Evolutionary conservation across 1,284 basidiomycete genomes (phyloP).

Genomic region (Cryptococcus jaspeensis): DNA sequence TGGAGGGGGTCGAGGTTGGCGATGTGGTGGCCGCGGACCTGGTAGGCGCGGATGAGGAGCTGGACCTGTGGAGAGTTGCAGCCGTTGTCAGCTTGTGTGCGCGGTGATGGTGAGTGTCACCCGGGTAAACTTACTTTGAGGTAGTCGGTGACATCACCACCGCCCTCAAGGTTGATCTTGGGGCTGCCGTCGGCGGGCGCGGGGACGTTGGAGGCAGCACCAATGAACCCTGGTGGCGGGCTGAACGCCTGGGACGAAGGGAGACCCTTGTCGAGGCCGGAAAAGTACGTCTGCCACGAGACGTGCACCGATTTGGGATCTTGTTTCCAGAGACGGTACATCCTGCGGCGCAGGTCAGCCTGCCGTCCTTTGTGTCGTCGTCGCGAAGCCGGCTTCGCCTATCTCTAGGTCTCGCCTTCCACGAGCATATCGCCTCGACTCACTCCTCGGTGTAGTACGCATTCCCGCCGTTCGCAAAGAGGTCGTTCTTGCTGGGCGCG

Average conservation of each 20-base stretch:
- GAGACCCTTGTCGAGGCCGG: constrained; percentile 86
- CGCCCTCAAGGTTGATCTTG: constrained; percentile 62
- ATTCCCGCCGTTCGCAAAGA: constrained; percentile 87
- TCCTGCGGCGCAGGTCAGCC: constrained; percentile 52
- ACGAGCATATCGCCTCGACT: constrained; percentile 15
- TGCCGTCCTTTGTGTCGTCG: neutral
- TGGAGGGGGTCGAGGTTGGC: constrained; percentile 95
- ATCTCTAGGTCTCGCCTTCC: no score
- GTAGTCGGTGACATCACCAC: constrained; percentile 84
- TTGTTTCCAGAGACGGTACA: constrained; percentile 87
- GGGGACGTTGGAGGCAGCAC: constrained; percentile 58
- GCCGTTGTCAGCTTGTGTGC: neutral
- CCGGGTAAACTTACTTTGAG: constrained; percentile 66
- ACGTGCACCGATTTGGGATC: constrained; percentile 90
- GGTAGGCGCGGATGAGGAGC: constrained; percentile 94
- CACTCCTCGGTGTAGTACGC: constrained; percentile 89
- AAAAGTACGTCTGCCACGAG: constrained; percentile 95
- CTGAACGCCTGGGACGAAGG: constrained; percentile 79
- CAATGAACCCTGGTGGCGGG: constrained; percentile 65
- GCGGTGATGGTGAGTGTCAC: neutral
- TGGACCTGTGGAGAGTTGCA: constrained; percentile 71
- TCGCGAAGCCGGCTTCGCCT: neutral
- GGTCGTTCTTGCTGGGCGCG: constrained; percentile 51
- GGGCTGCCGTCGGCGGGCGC: constrained; percentile 78
- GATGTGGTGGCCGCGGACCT: constrained; percentile 96